phyloP scores from a whole-genome alignment of 805 yeast species.

The Metschnikowia aberdeeniae region DNA sequence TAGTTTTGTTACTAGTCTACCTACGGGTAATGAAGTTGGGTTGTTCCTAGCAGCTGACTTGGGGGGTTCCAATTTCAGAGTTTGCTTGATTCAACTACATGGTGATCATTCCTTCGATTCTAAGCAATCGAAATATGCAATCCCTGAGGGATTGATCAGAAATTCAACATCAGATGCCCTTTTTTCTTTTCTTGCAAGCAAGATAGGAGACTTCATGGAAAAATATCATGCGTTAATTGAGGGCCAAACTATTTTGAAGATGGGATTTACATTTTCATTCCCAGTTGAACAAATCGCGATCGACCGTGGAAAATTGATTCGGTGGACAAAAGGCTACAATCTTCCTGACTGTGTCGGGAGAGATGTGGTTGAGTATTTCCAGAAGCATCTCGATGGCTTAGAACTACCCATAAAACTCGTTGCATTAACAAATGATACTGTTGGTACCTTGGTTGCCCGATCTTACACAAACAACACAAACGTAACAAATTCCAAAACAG shows the following conservation, averaged over 20 bases:
- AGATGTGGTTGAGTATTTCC: constrained; percentile 75
- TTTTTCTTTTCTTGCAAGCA: constrained; percentile 70
- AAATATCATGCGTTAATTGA: constrained; percentile 55
- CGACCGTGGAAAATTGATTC: constrained; percentile 71
- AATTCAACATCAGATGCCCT: constrained; percentile 57
- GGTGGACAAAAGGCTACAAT: constrained; percentile 97
- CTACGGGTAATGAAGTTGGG: constrained; percentile 83
- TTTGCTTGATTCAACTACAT: constrained; percentile 75
- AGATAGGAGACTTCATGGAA: constrained; percentile 60
- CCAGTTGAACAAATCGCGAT: constrained; percentile 86
- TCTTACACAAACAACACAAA: constrained; percentile 68
- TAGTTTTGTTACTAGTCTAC: constrained; percentile 78
- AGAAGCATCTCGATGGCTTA: constrained; percentile 57
- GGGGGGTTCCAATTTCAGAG: constrained; percentile 96
- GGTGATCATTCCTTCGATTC: constrained; percentile 79
- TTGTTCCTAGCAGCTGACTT: constrained; percentile 84
- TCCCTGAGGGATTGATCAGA: constrained; percentile 77
- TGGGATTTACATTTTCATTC: constrained; percentile 93
- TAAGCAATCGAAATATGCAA: constrained; percentile 71
- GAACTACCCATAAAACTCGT: constrained; percentile 66
- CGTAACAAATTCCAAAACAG: constrained; percentile 67
- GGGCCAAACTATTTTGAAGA: constrained; percentile 42
- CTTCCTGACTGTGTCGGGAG: constrained; percentile 80
- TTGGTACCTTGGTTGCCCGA: constrained; percentile 86
- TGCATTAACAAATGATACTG: constrained; percentile 94